A percentile compares a stretch with the other conserved stretches of the same genome.
Evolutionary conservation across 2,329 filamentous ascomycete genomes (phyloP).

Genomic region (Penicillium decumbens): DNA sequence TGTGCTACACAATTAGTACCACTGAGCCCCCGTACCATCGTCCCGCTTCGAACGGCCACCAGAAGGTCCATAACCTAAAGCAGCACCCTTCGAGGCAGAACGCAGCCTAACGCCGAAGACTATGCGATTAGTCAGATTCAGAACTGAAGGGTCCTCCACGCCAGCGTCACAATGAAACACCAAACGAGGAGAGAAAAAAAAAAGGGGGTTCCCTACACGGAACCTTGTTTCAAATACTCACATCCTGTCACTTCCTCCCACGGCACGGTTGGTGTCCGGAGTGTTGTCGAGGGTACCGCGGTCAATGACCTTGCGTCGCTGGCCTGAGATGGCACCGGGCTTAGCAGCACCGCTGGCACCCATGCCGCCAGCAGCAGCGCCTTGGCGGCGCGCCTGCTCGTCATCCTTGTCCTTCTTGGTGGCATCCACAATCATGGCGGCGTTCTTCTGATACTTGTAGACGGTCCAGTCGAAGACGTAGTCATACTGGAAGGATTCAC

Average conservation of each 20-base stretch:
- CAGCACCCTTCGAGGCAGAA: conserved; percentile 70
- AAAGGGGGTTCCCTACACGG: conserved; percentile 72
- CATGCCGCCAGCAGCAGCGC: conserved; percentile 54
- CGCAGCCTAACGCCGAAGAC: conserved; percentile 81
- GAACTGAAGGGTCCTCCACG: conserved; percentile 63
- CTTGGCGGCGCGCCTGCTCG: conserved; percentile 63
- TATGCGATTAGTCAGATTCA: conserved; percentile 74
- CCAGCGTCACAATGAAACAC: conserved; percentile 70
- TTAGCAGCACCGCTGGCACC: conserved; percentile 59
- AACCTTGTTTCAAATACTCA: conserved; percentile 75
- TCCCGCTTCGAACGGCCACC: conserved; percentile 52
- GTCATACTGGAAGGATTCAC: conserved; percentile 99
- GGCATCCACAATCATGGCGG: conserved; percentile 84
- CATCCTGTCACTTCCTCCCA: conserved; percentile 86
- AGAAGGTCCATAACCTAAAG: conserved; percentile 46
- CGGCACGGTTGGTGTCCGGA: conserved; percentile 68
- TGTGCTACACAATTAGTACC: conserved; percentile 42
- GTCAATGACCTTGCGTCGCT: conserved; percentile 79
- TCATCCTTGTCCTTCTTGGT: conserved; percentile 68
- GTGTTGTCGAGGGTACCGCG: conserved; percentile 63
- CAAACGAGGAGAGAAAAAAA: conserved; percentile 78
- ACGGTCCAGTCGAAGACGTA: conserved; percentile 99
- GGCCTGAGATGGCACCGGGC: conserved; percentile 68
- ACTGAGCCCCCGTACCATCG: conserved; percentile 48
- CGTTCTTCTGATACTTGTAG: conserved; percentile 99